phyloP scores from a whole-genome alignment of 352 stramenopile genomes.

The Pythium brassicae region DNA sequence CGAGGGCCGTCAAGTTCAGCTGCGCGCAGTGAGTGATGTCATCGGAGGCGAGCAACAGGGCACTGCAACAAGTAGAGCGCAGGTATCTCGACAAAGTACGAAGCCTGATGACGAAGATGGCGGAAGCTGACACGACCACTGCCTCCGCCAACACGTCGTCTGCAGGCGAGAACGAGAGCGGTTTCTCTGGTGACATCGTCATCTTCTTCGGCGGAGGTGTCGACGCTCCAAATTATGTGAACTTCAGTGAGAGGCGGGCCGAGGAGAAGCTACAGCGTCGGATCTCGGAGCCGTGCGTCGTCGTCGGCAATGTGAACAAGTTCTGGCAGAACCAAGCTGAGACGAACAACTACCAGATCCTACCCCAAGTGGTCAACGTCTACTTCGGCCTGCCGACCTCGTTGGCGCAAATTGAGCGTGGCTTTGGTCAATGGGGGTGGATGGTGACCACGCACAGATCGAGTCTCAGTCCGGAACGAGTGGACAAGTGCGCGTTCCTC shows the following conservation, averaged over 20 bases:
- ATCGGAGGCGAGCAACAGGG: neutral
- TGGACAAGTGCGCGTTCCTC: too few relatives aligned
- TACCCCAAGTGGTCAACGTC: too few relatives aligned
- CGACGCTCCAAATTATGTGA: neutral
- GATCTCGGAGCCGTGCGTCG: neutral
- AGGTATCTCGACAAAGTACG: neutral
- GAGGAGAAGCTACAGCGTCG: neutral
- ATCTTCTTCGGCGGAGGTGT: neutral
- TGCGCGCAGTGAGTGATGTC: neutral
- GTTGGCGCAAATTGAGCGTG: too few relatives aligned
- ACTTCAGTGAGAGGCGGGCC: neutral
- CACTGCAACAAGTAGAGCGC: neutral
- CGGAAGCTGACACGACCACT: too few relatives aligned
- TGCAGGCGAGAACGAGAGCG: neutral
- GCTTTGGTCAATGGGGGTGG: too few relatives aligned
- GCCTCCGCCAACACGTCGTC: too few relatives aligned
- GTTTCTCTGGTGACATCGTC: neutral
- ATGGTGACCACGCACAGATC: too few relatives aligned
- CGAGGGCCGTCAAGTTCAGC: neutral
- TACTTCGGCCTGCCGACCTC: too few relatives aligned
- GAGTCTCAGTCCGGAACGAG: too few relatives aligned
- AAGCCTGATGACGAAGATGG: neutral
- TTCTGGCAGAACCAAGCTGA: neutral
- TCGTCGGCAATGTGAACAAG: neutral
- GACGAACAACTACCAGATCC: too few relatives aligned